These are phyloP conservation scores for Colletotrichum sp. DNA, from an alignment of 2,329 filamentous ascomycete genomes.

Conservation along the genomic window DNA sequence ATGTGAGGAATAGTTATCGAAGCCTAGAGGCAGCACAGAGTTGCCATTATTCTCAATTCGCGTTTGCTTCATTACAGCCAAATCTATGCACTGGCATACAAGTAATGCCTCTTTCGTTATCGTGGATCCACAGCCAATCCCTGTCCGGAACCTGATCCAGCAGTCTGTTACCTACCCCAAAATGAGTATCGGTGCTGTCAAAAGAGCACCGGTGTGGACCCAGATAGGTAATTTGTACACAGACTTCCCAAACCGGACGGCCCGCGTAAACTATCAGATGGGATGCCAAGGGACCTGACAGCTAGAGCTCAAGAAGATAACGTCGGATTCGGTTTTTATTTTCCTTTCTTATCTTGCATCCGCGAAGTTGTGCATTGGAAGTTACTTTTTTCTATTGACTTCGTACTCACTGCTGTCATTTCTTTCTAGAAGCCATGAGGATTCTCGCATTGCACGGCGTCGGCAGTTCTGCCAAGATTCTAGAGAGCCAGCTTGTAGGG, in stretches of 20 bases:
- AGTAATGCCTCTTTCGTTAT: neutral
- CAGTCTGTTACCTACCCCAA: neutral
- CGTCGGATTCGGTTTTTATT: neutral
- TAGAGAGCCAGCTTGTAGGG: neutral
- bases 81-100: neutral
- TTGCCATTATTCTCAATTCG: neutral
- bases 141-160: neutral
- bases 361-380: neutral
- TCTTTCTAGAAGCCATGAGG: neutral
- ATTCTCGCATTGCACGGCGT: constrained; percentile 8
- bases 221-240: neutral
- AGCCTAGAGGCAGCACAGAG: neutral
- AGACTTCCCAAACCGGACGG: neutral
- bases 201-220: neutral
- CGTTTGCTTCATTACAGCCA: neutral
- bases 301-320: neutral
- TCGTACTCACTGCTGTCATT: neutral
- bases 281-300: neutral
- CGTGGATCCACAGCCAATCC: neutral
- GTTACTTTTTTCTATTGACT: neutral
- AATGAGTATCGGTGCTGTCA: neutral
- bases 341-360: neutral
- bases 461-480: constrained; percentile 10
- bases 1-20: neutral
- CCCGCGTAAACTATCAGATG: neutral